Evolutionary conservation across 1,284 basidiomycete genomes (phyloP), one percentile per base, ranked within the genome.

Genomic region (Apiotrichum veenhuisii): DNA sequence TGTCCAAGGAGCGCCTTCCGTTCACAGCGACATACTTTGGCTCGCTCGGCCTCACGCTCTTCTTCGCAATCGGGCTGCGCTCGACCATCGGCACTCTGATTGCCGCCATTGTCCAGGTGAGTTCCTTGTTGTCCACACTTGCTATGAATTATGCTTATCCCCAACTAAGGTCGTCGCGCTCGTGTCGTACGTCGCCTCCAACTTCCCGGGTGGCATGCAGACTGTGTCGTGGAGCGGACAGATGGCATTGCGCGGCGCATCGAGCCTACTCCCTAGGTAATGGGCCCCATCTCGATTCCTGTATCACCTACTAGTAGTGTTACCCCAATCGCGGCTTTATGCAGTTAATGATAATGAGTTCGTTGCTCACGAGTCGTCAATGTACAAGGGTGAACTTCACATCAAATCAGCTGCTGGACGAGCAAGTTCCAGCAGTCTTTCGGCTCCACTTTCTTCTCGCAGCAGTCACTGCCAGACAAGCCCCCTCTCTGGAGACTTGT

Each of bases 51-150:
- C 80, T 92, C 8, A 96, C 93, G 1, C 81, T 96, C 15, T 94
- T 91, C 74, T 94, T 95, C 73, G 85, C 92, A 0, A 80, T 96
- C 46, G 88, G 86, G 22, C 80, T 82, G 12, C 84, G 87, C 43
- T 91, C 90, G 27, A 92, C 90, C 55, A 67, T 96, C 25, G 90
- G 90, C 25, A 92, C 90, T 0, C 77, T 96, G 20, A 73, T 95
- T 55, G 84, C 84, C 36, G 91, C 88, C 7, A 82, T 87, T 45
- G 80, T 94, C 7, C 88, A 91, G 76, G 85, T 87, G 65, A 33
- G 68, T 62, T 23, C 3, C 40, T 20, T 11, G 30, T 30, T 30
- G 7, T 30, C 12, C 7, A 12, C 30, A 12, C 30, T 44, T 12
- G 30, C 8, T 2, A 26, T 7, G 11, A 4, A 11, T 22, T 1